Percentiles rank a stretch among this genome's conserved stretches.
phyloP scores from a whole-genome alignment of 208 protist species.

The Trypanosoma melophagium region DNA sequence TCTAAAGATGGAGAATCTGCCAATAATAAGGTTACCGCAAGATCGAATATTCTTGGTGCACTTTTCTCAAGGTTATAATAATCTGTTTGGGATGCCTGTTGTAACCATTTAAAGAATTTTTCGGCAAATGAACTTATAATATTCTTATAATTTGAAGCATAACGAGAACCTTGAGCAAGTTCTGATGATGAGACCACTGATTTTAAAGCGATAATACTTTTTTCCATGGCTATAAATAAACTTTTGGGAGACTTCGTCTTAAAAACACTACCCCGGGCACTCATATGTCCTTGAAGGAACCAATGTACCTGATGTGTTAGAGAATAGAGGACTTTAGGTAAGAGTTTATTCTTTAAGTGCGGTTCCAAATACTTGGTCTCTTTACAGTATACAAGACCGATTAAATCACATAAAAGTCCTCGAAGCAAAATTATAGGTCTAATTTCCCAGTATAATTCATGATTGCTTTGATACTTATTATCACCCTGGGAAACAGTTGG shows the following conservation, averaged over 20 bases:
- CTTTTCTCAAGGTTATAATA: constrained; percentile 15
- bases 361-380: constrained; percentile 27
- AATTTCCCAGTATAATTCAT: not conserved
- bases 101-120: constrained; percentile 28
- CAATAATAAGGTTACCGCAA: constrained; percentile 26
- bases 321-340: constrained; percentile 23
- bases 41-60: constrained; percentile 24
- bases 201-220: constrained; percentile 27
- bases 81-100: constrained; percentile 6
- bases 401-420: constrained; percentile 27
- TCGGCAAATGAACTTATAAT: constrained; percentile 21
- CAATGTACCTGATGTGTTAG: constrained; percentile 28
- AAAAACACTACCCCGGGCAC: not conserved
- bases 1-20: constrained; percentile 16
- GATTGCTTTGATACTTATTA: not conserved
- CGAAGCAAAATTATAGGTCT: constrained; percentile 22
- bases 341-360: constrained; percentile 19
- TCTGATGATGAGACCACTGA: constrained; percentile 23
- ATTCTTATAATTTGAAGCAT: not conserved
- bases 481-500: constrained; percentile 2
- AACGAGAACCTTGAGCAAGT: not conserved
- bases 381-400: constrained; percentile 27
- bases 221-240: constrained; percentile 21
- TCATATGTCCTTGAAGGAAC: constrained; percentile 17
- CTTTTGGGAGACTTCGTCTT: not conserved